Conservation (phyloP, 2,329 filamentous ascomycete genomes). For the Pseudogymnoascus sp. region DNA sequence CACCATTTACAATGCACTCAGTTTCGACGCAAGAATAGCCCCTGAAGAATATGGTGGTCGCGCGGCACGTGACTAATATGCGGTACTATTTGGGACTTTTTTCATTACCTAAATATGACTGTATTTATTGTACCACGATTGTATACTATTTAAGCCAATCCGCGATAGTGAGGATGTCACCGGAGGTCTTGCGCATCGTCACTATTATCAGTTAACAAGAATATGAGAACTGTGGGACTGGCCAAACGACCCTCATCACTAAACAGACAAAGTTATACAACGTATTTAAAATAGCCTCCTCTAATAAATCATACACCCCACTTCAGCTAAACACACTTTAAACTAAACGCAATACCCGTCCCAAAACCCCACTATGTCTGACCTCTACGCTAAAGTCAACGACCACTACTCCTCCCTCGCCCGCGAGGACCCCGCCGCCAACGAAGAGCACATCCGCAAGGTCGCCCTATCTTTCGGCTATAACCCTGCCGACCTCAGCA, state of each 20-base stretch:
- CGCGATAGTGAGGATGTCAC: neutral
- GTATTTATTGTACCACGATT: neutral
- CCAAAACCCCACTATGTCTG: neutral
- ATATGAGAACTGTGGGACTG: neutral
- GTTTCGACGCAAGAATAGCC: neutral
- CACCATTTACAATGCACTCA: neutral
- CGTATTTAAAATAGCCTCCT: neutral
- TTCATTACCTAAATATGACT: no score
- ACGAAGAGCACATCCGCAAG: constrained; percentile 6
- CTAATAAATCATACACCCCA: neutral
- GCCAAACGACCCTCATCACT: neutral
- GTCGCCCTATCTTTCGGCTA: constrained; percentile 18
- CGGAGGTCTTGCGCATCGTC: neutral
- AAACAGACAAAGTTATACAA: neutral
- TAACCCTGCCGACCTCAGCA: constrained; percentile 16
- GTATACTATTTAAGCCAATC: neutral
- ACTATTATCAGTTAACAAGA: neutral
- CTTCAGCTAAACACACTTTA: neutral
- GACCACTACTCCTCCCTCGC: constrained; percentile 8
- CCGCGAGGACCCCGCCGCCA: neutral
- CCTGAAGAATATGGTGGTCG: no score
- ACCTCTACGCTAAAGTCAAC: constrained; percentile 7
- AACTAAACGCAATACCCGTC: neutral
- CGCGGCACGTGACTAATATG: neutral
- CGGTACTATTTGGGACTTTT: neutral